These are phyloP conservation scores for Mucor circinelloides DNA, from an alignment of 371 early-diverging fungal genomes.

Conservation along the genomic window DNA sequence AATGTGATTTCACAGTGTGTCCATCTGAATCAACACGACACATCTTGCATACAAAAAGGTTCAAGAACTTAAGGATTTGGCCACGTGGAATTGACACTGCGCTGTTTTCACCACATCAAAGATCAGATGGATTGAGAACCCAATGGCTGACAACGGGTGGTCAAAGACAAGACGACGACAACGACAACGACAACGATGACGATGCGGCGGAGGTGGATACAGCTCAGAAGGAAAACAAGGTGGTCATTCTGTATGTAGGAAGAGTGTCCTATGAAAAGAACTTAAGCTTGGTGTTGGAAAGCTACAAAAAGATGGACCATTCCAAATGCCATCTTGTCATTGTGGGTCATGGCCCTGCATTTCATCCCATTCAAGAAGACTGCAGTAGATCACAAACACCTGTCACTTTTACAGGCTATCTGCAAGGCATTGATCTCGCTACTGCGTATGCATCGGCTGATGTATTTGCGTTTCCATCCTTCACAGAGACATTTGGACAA, in stretches of 20 bases:
- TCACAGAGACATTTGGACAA: conserved; percentile 55
- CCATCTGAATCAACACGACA: conserved; percentile 41
- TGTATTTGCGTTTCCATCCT: conserved; percentile 51
- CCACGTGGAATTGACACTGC: conserved; percentile 46
- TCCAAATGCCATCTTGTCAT: conserved; percentile 45
- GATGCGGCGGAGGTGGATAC: background rate
- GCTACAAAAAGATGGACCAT: conserved; percentile 46
- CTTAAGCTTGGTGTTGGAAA: conserved; percentile 37
- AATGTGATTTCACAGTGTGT: conserved; percentile 33
- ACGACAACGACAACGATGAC: too few species aligned
- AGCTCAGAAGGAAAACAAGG: conserved; percentile 15
- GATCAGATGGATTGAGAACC: conserved; percentile 26
- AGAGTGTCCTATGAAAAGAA: conserved; percentile 55
- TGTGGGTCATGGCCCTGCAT: conserved; percentile 54
- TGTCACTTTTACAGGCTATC: conserved; percentile 52
- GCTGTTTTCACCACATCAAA: conserved; percentile 31
- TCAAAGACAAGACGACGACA: background rate
- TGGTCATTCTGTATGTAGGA: conserved; percentile 46
- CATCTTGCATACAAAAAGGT: conserved; percentile 36
- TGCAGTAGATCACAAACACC: conserved; percentile 25
- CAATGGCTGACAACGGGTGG: conserved; percentile 29
- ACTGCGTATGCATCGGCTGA: conserved; percentile 54
- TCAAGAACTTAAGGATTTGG: conserved; percentile 40
- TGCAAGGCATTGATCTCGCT: conserved; percentile 38
- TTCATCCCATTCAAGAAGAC: conserved; percentile 30